A percentile compares a stretch with the other conserved stretches of the same genome.
phyloP scores from a whole-genome alignment of 2,329 filamentous ascomycete species.

The Neonectria sp. region DNA sequence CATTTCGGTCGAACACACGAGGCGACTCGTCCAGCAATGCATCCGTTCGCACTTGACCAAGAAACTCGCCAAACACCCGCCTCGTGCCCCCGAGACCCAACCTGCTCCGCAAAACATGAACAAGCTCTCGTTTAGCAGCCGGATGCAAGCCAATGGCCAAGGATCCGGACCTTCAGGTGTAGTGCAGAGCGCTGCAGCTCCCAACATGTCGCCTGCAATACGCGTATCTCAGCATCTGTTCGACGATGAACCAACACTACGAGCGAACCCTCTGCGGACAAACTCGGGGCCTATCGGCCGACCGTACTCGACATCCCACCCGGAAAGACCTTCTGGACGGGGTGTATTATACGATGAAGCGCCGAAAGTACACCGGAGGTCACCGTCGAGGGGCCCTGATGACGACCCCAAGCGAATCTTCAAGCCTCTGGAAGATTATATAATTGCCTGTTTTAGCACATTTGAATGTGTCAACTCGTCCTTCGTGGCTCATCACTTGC shows the following conservation, averaged over 20 bases:
- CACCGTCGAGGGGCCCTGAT: constrained; percentile 35
- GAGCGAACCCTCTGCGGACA: constrained; percentile 49
- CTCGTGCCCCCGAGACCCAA: constrained; percentile 34
- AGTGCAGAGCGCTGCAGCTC: constrained; percentile 17
- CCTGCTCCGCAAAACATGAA: constrained; percentile 29
- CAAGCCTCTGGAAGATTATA: constrained; percentile 82
- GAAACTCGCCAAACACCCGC: constrained; percentile 40
- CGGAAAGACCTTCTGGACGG: constrained; percentile 54
- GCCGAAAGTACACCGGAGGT: constrained; percentile 34
- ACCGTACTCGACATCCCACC: constrained; percentile 63
- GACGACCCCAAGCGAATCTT: constrained; percentile 75
- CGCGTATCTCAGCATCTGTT: constrained; percentile 51
- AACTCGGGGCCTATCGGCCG: constrained; percentile 44
- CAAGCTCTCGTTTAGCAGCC: constrained; percentile 42
- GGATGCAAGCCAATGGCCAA: constrained; percentile 36
- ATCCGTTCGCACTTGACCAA: constrained; percentile 51
- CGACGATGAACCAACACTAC: constrained; percentile 56
- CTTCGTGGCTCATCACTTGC: constrained; percentile 69
- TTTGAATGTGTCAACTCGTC: constrained; percentile 83
- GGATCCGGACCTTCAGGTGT: constrained; percentile 20
- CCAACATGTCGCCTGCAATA: constrained; percentile 39
- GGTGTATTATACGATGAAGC: constrained; percentile 31
- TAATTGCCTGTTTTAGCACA: constrained; percentile 77
- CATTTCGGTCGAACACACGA: constrained; percentile 55
- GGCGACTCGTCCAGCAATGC: constrained; percentile 52